A percentile compares a stretch with the other conserved stretches of the same genome.
Conservation (phyloP, 2,329 filamentous ascomycete genomes). For the Onygena corvina region DNA sequence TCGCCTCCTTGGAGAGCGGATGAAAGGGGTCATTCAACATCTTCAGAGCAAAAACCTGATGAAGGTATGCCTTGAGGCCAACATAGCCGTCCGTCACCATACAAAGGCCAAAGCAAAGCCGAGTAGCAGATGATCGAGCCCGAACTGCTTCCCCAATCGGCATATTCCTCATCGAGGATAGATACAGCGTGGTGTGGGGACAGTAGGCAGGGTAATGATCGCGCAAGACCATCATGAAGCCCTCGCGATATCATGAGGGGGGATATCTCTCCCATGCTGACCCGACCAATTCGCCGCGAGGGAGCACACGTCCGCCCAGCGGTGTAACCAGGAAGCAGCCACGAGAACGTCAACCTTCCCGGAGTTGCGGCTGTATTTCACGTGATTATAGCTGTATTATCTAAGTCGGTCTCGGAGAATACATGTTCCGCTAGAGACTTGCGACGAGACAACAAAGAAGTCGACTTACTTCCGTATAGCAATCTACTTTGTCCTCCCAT, state of each 20-base stretch:
- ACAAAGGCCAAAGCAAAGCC: background rate
- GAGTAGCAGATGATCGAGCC: background rate
- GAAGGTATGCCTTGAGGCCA: background rate
- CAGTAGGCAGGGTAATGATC: background rate
- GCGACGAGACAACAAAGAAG: too few relatives aligned
- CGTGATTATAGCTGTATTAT: too few relatives aligned
- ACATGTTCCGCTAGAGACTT: too few relatives aligned
- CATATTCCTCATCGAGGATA: background rate
- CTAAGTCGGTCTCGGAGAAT: too few relatives aligned
- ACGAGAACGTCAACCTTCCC: background rate
- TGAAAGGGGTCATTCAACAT: background rate
- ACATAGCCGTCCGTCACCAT: background rate
- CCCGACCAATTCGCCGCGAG: background rate
- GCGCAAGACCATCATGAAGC: too few relatives aligned
- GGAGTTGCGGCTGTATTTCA: too few relatives aligned
- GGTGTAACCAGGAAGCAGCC: conserved; percentile 2
- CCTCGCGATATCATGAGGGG: background rate
- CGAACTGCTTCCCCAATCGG: background rate
- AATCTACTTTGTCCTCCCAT: too few relatives aligned
- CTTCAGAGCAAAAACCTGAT: background rate
- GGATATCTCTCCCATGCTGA: background rate
- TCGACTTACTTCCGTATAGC: too few relatives aligned
- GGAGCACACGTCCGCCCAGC: background rate
- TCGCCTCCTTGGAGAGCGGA: background rate
- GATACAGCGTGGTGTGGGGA: background rate